Conservation (phyloP, 23 red algal species). For the Gracilaria caudata region DNA sequence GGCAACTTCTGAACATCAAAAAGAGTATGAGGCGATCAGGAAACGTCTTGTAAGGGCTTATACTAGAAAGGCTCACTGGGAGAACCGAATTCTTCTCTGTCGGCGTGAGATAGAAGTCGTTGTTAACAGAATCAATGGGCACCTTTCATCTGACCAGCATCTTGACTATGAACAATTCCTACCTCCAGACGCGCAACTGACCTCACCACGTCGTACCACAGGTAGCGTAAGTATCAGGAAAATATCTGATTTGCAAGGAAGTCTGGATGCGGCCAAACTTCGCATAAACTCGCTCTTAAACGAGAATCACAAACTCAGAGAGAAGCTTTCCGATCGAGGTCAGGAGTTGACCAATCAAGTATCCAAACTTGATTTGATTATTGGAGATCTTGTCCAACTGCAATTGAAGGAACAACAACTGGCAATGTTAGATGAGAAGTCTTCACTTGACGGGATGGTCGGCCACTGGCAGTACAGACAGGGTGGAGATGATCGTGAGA, state of each 20-base stretch:
- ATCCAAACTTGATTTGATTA: conserved; percentile 5
- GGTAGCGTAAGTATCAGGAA: conserved; percentile 4
- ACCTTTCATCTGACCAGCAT: background rate
- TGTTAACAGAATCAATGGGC: conserved; percentile 16
- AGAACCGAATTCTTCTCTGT: conserved; percentile 2
- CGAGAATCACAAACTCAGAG: background rate
- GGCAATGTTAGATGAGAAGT: background rate
- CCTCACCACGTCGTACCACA: background rate
- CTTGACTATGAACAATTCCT: conserved; percentile 19
- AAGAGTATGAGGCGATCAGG: background rate
- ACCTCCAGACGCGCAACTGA: background rate
- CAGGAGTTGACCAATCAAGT: background rate
- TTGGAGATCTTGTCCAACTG: background rate
- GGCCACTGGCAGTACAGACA: background rate
- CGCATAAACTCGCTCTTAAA: conserved; percentile 20
- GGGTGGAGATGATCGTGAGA: background rate
- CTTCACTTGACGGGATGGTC: too few species aligned
- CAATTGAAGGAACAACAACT: background rate
- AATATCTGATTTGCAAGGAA: conserved; percentile 7
- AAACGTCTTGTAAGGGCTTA: conserved; percentile 20
- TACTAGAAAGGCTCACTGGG: conserved; percentile 7
- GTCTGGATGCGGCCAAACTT: background rate
- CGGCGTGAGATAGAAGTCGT: conserved; percentile 13
- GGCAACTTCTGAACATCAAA: background rate
- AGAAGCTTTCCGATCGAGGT: background rate